phyloP scores from a whole-genome alignment of 768 basidiomycete species.

The Suillus plorans region DNA sequence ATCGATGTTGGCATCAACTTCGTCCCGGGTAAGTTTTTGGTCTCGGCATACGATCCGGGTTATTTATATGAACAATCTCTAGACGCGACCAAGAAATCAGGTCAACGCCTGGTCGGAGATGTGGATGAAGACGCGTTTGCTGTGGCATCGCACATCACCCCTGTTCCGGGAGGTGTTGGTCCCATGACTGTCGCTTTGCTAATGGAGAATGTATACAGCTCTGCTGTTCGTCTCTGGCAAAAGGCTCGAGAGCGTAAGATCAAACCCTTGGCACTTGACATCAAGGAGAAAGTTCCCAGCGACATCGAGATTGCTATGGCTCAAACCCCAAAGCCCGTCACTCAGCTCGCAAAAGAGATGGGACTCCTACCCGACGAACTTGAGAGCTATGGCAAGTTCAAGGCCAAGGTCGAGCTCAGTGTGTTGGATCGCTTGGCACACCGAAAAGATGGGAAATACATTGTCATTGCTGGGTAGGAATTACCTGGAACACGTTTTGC shows the following conservation, averaged over 20 bases:
- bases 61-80: conserved; percentile 3
- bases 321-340: conserved; percentile 88
- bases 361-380: conserved; percentile 85
- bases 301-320: conserved; percentile 97
- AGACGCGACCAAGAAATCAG: conserved; percentile 92
- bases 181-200: conserved; percentile 99
- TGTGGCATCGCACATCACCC: conserved; percentile 90
- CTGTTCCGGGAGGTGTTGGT: conserved; percentile 97
- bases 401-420: conserved; percentile 93
- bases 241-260: conserved; percentile 63
- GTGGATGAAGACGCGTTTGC: conserved; percentile 77
- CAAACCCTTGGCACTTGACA: conserved; percentile 74
- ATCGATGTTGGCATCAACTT: conserved; percentile 99
- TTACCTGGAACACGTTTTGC: background rate
- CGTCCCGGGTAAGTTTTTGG: conserved; percentile 62
- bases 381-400: conserved; percentile 93
- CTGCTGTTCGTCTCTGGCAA: conserved; percentile 82
- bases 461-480: conserved; percentile 85
- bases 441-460: conserved; percentile 92
- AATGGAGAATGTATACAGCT: conserved; percentile 89
- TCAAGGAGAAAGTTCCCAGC: conserved; percentile 86
- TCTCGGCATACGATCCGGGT: background rate
- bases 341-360: conserved; percentile 82
- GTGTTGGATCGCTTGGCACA: conserved; percentile 82
- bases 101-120: conserved; percentile 94